These are phyloP conservation scores for Aristolochia contorta DNA, from an alignment of 164 flowering plant species.

Conservation along the genomic window DNA sequence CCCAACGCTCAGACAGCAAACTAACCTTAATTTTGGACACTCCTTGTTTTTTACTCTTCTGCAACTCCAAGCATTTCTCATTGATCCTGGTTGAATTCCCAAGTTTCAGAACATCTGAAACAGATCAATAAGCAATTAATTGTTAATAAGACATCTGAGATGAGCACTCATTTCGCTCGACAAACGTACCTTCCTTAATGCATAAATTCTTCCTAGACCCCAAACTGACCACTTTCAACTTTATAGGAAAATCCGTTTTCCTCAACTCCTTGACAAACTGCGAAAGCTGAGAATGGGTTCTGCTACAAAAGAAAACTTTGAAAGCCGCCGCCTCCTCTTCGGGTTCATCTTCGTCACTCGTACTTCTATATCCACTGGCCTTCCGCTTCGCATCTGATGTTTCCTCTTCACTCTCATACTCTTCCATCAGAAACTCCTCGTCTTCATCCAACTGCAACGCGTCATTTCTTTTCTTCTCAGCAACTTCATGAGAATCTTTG, in stretches of 20 bases:
- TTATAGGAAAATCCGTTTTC: conserved; percentile 56
- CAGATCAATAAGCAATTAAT: not conserved
- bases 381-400: conserved; percentile 42
- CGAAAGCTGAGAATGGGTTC: conserved; percentile 96
- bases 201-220: conserved; percentile 90
- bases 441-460: conserved; percentile 35
- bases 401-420: conserved; percentile 82
- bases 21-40: conserved; percentile 57
- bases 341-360: conserved; percentile 55
- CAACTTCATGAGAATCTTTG: conserved; percentile 10
- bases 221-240: conserved; percentile 56
- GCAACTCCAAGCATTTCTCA: conserved; percentile 90
- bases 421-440: conserved; percentile 66
- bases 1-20: too few species aligned
- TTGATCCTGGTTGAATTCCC: conserved; percentile 54
- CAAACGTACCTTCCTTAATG: conserved; percentile 65
- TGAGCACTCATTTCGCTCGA: not conserved
- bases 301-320: conserved; percentile 81
- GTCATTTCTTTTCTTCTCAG: conserved; percentile 16
- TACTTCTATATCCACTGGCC: conserved; percentile 24
- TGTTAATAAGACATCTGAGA: not conserved
- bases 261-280: conserved; percentile 86
- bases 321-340: conserved; percentile 31
- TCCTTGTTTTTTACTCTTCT: conserved; percentile 49
- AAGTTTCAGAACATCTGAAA: conserved; percentile 64